phyloP scores from a whole-genome alignment of 257 asterid species.

The Perilla frutescens region DNA sequence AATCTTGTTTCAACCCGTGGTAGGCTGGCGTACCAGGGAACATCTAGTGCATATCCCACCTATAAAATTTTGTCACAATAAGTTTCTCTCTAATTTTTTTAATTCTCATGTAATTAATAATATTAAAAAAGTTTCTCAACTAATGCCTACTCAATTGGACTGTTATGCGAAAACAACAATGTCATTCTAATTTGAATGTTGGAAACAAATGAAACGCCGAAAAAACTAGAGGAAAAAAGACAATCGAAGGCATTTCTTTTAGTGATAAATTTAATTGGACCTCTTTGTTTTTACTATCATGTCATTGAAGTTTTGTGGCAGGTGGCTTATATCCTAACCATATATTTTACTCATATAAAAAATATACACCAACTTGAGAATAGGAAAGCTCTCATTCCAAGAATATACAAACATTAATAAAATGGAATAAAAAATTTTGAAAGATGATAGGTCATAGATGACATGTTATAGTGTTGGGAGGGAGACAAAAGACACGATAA shows the following conservation, averaged over 20 bases:
- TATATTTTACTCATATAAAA: too few species aligned
- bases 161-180: too few species aligned
- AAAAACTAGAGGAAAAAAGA: not conserved
- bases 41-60: constrained; percentile 81
- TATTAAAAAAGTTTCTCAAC: constrained; percentile 9
- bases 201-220: constrained; percentile 6
- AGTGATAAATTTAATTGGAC: not conserved
- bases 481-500: constrained; percentile 18
- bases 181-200: not conserved
- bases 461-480: not conserved
- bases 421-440: not conserved
- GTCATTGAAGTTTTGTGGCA: not conserved
- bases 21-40: constrained; percentile 81
- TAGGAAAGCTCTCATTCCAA: too few species aligned
- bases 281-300: not conserved
- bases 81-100: not conserved
- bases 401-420: not conserved
- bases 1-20: constrained; percentile 82
- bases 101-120: not conserved
- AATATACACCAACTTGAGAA: too few species aligned
- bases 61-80: constrained; percentile 26
- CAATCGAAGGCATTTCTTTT: constrained; percentile 22
- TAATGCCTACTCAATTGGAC: too few species aligned
- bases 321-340: not conserved
- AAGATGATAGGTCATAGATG: not conserved